phyloP scores from a whole-genome alignment of 495 filamentous ascomycete genomes.

The Xylaria telfairii region DNA sequence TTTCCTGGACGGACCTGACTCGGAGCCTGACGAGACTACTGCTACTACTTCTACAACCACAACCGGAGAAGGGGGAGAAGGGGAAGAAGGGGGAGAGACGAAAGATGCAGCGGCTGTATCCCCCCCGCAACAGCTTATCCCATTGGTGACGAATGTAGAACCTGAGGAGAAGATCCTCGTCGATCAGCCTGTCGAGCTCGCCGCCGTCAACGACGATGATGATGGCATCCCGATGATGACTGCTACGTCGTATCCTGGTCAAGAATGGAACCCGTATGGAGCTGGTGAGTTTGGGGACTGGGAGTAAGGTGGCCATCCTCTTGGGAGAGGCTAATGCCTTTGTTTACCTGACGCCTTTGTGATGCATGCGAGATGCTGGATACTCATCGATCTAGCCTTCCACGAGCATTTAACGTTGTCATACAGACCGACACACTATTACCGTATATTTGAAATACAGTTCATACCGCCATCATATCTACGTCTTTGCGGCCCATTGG shows the following conservation, averaged over 20 bases:
- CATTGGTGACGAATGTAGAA: conserved; percentile 39
- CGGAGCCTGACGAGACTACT: conserved; percentile 29
- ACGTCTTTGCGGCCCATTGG: too few species aligned
- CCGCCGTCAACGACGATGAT: conserved; percentile 47
- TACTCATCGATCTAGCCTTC: too few species aligned
- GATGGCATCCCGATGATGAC: conserved; percentile 71
- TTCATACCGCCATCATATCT: background rate
- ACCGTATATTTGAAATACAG: background rate
- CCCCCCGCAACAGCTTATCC: background rate
- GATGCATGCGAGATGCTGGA: background rate
- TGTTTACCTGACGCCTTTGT: background rate
- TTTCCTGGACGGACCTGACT: conserved; percentile 34
- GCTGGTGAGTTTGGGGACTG: conserved; percentile 40
- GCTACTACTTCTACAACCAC: background rate
- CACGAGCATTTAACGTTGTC: background rate
- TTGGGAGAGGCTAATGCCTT: background rate
- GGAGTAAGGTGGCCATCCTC: conserved; percentile 9
- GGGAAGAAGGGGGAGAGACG: too few species aligned
- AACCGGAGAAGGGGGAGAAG: background rate
- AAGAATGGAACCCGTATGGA: conserved; percentile 77
- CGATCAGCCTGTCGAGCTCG: conserved; percentile 35
- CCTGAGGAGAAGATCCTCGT: conserved; percentile 60
- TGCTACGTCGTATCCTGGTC: conserved; percentile 79
- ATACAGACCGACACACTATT: background rate
- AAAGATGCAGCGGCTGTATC: conserved; percentile 27